Evolutionary conservation across 208 protist genomes (phyloP).

Genomic region (Leishmania braziliensis): DNA sequence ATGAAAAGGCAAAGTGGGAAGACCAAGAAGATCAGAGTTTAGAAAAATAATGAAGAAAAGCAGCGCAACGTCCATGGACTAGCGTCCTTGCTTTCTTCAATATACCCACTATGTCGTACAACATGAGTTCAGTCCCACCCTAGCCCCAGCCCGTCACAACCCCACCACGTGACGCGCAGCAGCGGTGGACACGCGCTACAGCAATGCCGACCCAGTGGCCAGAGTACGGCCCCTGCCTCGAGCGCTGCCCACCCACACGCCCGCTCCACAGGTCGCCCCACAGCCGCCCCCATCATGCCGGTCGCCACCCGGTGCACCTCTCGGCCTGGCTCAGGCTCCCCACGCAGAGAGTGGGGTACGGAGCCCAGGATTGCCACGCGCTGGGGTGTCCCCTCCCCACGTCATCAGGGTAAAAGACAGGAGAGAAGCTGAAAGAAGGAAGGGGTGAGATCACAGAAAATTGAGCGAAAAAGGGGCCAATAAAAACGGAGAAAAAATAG

Average conservation of each 20-base stretch:
- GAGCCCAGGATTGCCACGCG: neutral
- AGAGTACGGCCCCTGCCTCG: neutral
- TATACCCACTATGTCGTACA: neutral
- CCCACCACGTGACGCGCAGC: neutral
- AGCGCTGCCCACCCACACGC: neutral
- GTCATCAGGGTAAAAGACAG: neutral
- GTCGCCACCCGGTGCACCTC: neutral
- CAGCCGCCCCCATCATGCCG: neutral
- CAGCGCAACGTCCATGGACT: neutral
- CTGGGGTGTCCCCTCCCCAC: neutral
- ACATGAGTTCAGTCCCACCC: neutral
- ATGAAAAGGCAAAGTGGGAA: neutral
- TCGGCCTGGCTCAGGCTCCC: neutral
- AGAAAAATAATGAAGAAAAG: neutral
- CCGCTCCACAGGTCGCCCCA: neutral
- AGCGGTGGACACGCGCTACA: neutral
- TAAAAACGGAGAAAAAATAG: neutral
- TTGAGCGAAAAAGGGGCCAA: neutral
- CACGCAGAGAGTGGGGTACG: neutral
- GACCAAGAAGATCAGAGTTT: neutral
- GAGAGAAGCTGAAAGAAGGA: neutral
- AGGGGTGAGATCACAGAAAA: neutral
- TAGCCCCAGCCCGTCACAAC: neutral
- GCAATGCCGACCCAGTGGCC: neutral
- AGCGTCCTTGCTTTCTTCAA: no score